Base-by-base conservation (phyloP, 2,329 filamentous ascomycete genomes). In the Chaetomiaceae sp. region DNA sequence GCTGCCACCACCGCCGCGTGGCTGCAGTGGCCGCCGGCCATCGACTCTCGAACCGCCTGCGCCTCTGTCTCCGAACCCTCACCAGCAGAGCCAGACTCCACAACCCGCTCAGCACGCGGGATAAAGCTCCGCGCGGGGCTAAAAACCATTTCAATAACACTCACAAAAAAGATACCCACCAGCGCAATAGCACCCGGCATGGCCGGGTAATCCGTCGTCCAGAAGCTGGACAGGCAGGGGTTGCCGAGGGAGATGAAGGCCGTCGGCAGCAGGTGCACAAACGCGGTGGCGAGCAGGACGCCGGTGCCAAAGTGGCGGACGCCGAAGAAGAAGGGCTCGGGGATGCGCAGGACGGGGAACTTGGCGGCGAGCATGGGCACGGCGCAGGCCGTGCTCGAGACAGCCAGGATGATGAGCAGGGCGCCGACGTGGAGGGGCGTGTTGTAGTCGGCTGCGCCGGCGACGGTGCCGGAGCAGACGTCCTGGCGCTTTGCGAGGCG, bases 151-250 rank as follows among this genome's bases (percentile, higher is more conserved):
- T 79, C 82, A 40, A 84, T 77, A 29, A 81, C 80, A 6, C 95
- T 88, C 4, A 96, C 91, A 4, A 88, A 74, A 55, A 95, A 78
- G 22, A 89, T 88, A 7, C 87, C 85, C 12, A 84, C 69, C 84
- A 95, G 91, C 50, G 89, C 87, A 44, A 95, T 82, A 44, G 94
- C 78, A 1, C 91, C 90, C 0, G 89, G 84, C 69, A 95, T 85
- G 6, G 89, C 88, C 34, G 79, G 82, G 67, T 95, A 95, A 17
- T 81, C 80, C 56, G 85, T 65, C 65, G 82, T 92, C 81, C 91
- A 95, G 66, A 92, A 88, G 55, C 79, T 75, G 6, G 89, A 88
- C 0, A 95, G 82, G 63, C 85, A 88, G 37, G 83, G 83, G 58
- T 87, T 80, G 58, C 79, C 85, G 19, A 87, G 74, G 34, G 83